These are phyloP conservation scores for Colletotrichum sansevieriae DNA, from an alignment of 2,329 filamentous ascomycete genomes.

Conservation along the genomic window DNA sequence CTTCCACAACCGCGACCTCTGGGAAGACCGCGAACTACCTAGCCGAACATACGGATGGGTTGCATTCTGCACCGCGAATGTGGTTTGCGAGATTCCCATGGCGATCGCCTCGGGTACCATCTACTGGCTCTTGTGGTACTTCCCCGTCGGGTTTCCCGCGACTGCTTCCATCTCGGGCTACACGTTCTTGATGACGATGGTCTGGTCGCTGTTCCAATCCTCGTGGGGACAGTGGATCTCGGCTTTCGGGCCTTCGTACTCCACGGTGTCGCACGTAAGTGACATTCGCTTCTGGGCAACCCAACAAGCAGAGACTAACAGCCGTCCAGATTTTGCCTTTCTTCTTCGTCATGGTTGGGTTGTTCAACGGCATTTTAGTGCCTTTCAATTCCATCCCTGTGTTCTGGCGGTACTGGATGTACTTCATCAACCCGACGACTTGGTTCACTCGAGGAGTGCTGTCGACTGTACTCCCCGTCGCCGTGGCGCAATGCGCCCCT, in stretches of 20 bases:
- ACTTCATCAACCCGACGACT: slow-evolving; percentile 41
- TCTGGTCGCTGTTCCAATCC: slow-evolving; percentile 82
- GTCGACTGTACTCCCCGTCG: slow-evolving; percentile 37
- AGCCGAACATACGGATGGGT: slow-evolving; percentile 83
- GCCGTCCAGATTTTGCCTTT: slow-evolving; percentile 72
- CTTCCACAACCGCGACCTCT: slow-evolving; percentile 78
- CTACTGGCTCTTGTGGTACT: slow-evolving; percentile 85
- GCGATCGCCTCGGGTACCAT: slow-evolving; percentile 74
- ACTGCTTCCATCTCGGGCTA: slow-evolving; percentile 78
- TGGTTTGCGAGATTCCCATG: slow-evolving; percentile 79
- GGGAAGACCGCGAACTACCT: slow-evolving; percentile 80
- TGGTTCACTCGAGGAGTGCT: slow-evolving; percentile 37
- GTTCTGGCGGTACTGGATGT: slow-evolving; percentile 56
- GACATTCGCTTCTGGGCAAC: background rate
- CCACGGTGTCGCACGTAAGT: slow-evolving; percentile 77
- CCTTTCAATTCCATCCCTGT: slow-evolving; percentile 52
- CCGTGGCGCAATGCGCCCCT: slow-evolving; percentile 56
- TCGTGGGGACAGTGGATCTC: slow-evolving; percentile 89
- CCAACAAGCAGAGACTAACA: background rate
- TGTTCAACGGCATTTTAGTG: slow-evolving; percentile 79
- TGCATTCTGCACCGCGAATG: slow-evolving; percentile 80
- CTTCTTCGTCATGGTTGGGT: slow-evolving; percentile 82
- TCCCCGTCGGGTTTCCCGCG: slow-evolving; percentile 76
- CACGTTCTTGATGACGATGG: slow-evolving; percentile 81
- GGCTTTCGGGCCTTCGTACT: slow-evolving; percentile 83